Base-by-base conservation (phyloP, 306 rosid species). In the Ziziphus jujuba region DNA sequence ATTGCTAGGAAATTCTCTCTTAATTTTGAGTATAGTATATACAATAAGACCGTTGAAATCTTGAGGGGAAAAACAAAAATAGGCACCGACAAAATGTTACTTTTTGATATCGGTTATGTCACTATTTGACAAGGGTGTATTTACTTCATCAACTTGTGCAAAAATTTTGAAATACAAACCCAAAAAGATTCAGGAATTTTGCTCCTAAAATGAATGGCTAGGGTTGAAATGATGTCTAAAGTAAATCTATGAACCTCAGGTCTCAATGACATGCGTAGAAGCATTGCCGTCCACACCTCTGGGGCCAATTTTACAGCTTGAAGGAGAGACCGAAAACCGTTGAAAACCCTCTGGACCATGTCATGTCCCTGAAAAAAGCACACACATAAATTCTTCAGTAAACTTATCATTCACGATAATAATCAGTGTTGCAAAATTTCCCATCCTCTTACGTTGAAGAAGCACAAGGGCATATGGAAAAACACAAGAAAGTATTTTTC, bases 221-320 rank as follows among this genome's bases (percentile, higher is more conserved):
- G 59, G 50, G 90, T 88, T 40, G 89, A 88, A 79, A 88, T 38
- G 53, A 85, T 54, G 75, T 90, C 97, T 17, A 80, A 19, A 47
- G 82, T 73, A 84, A 93, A 93, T 54, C 50, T 80, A 80, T 84
- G 96, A 75, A 82, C 90, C 79, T 90, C 96, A 10, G 92, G 92
- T 76, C 77, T 90, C 59, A 72, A 65, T 12, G 86, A 75, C 90
- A 90, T 73, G 52, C 97, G 95, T 56, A 85, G 43, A 48, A 93
- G 77, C 99, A 93, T 90, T 21, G 87, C 66, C 20, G 85, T 77
- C 99, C 99, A 93, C 57, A 85, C 89, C 55, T 35, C 87, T 0
- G 96, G 97, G 28, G 97, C 99, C 75, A 90, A 68, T 75, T 72
- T 84, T 54, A 88, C 81, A 58, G 96, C 97, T 33, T 67, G 87